phyloP scores from a whole-genome alignment of 768 basidiomycete genomes.

The Mycena floridula region DNA sequence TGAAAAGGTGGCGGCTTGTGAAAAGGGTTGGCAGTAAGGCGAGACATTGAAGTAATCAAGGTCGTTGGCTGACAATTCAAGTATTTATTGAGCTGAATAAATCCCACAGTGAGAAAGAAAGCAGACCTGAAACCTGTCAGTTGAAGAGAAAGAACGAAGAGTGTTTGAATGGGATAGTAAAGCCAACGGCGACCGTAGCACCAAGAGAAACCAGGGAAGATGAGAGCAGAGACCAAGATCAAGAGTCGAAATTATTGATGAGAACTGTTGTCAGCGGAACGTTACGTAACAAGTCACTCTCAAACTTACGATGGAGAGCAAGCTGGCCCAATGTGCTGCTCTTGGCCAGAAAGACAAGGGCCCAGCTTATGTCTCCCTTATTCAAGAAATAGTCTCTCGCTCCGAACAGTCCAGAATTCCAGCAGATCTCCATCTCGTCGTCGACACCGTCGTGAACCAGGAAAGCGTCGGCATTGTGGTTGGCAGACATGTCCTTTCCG shows the following conservation, averaged over 20 bases:
- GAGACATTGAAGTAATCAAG: slow-evolving; percentile 34
- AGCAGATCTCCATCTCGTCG: slow-evolving; percentile 60
- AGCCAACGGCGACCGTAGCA: too few relatives aligned
- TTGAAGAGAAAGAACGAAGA: slow-evolving; percentile 9
- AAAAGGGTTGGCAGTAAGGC: slow-evolving; percentile 33
- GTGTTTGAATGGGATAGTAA: too few relatives aligned
- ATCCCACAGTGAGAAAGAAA: not conserved
- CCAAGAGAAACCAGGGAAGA: too few relatives aligned
- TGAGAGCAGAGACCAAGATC: slow-evolving; percentile 8
- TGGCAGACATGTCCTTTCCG: slow-evolving; percentile 80
- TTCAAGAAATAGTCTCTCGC: slow-evolving; percentile 58
- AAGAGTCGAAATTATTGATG: not conserved
- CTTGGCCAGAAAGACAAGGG: slow-evolving; percentile 85
- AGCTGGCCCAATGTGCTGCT: slow-evolving; percentile 53
- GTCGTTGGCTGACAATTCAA: slow-evolving; percentile 1
- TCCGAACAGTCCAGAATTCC: slow-evolving; percentile 37
- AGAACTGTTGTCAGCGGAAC: too few relatives aligned
- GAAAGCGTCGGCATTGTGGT: slow-evolving; percentile 82
- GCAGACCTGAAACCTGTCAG: slow-evolving; percentile 6
- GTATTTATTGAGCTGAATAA: not conserved
- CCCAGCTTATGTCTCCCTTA: slow-evolving; percentile 61
- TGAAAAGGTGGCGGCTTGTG: slow-evolving; percentile 41
- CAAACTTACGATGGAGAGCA: slow-evolving; percentile 50
- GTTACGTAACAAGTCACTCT: too few relatives aligned
- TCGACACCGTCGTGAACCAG: slow-evolving; percentile 78